phyloP scores from a whole-genome alignment of 306 rosid species.

The Vigna mungo region DNA sequence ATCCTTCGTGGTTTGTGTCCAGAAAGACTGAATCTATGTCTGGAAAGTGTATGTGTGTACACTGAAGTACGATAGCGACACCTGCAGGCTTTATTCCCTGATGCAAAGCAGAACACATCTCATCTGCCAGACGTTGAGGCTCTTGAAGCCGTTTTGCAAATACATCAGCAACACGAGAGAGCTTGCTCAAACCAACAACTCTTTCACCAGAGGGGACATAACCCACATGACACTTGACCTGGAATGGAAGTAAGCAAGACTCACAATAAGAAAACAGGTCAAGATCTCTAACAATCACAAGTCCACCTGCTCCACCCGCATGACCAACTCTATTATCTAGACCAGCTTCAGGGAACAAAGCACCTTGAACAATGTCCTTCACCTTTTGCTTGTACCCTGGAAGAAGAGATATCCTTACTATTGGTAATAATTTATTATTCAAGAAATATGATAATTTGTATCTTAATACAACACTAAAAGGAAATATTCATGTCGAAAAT shows the following conservation, averaged over 20 bases:
- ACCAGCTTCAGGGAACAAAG: slow-evolving; percentile 96
- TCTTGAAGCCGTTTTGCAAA: slow-evolving; percentile 60
- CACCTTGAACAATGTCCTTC: slow-evolving; percentile 88
- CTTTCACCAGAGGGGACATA: slow-evolving; percentile 86
- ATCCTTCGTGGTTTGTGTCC: slow-evolving; percentile 68
- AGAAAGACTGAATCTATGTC: slow-evolving; percentile 66
- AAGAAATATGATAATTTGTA: neutral
- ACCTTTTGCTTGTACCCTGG: slow-evolving; percentile 81
- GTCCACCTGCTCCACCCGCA: slow-evolving; percentile 97
- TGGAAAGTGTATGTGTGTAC: slow-evolving; percentile 80
- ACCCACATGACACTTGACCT: slow-evolving; percentile 90
- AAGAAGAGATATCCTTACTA: slow-evolving; percentile 25
- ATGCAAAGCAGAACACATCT: slow-evolving; percentile 55
- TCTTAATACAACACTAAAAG: neutral
- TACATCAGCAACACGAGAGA: slow-evolving; percentile 74
- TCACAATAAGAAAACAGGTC: slow-evolving; percentile 91
- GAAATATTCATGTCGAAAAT: neutral
- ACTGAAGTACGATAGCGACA: slow-evolving; percentile 74
- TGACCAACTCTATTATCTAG: slow-evolving; percentile 74
- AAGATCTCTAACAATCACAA: slow-evolving; percentile 89
- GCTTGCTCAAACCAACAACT: slow-evolving; percentile 94
- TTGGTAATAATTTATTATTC: neutral
- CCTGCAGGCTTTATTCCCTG: slow-evolving; percentile 88
- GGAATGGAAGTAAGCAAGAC: slow-evolving; percentile 95
- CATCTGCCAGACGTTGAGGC: slow-evolving; percentile 66